A percentile compares a stretch with the other conserved stretches of the same genome.
phyloP scores from a whole-genome alignment of 805 yeast genomes.

The Suhomyces tanzawaensis region DNA sequence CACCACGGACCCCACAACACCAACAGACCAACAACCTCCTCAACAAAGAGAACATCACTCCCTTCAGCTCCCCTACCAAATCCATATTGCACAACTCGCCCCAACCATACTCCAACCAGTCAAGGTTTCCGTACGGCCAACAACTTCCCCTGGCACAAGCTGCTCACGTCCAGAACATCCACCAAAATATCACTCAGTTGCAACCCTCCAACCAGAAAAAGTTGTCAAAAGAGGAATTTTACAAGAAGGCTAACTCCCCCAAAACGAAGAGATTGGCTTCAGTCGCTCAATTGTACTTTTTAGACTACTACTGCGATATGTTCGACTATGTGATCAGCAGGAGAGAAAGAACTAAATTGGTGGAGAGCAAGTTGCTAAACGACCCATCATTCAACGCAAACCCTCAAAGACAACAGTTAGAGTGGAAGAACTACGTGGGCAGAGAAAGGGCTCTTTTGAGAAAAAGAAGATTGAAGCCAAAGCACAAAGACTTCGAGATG shows the following conservation, averaged over 20 bases:
- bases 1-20: conserved; percentile 14
- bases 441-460: conserved; percentile 83
- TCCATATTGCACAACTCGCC: conserved; percentile 36
- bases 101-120: conserved; percentile 9
- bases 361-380: conserved; percentile 54
- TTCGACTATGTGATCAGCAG: conserved; percentile 88
- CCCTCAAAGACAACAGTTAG: conserved; percentile 37
- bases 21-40: conserved; percentile 9
- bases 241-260: conserved; percentile 58
- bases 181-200: conserved; percentile 31
- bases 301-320: conserved; percentile 95
- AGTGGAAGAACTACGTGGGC: conserved; percentile 77
- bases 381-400: conserved; percentile 42
- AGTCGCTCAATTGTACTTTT: conserved; percentile 89
- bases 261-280: conserved; percentile 84
- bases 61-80: conserved; percentile 33
- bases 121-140: conserved; percentile 8
- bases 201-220: conserved; percentile 23
- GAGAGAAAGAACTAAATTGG: conserved; percentile 75
- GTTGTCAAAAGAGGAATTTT: conserved; percentile 45
- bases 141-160: conserved; percentile 16
- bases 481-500: conserved; percentile 92
- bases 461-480: conserved; percentile 86
- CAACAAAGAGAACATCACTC: conserved; percentile 39
- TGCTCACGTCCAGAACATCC: conserved; percentile 13